Evolutionary conservation across 306 rosid species (phyloP), one percentile per base, ranked within the genome.

Genomic region (Casuarina equisetifolia): DNA sequence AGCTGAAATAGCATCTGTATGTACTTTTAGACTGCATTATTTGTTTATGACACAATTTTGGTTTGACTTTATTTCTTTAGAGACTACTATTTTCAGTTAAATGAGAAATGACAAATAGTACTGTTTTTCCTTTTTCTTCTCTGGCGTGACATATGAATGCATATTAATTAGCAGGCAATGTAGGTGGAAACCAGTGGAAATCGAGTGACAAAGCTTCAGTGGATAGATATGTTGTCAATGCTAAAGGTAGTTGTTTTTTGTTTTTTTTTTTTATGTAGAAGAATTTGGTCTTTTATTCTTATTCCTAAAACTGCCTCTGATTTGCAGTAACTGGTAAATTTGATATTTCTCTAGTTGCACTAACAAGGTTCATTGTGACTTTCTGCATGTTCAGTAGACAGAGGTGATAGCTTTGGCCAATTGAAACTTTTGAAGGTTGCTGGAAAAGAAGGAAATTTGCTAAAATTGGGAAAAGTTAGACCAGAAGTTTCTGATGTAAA

Each of bases 391-490:
- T 70, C 87, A 90, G 96, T 85, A 74, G 90, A 76, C 67, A 78
- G 69, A 77, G 86, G 81, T 57, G 88, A 86, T 62, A 42, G 82
- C 52, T 81, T 86, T 73, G 86, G 87, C 63, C 96, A 88, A 75
- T 83, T 81, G 67, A 88, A 85, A 85, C 67, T 83, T 70, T 76
- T 82, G 46, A 92, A 86, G 89, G 85, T 79, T 80, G 78, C 92
- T 2, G 93, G 83, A 48, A 87, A 90, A 81, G 98, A 93, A 82
- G 86, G 92, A 67, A 88, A 86, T 80, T 75, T 83, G 79, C 89
- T 90, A 64, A 92, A 91, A 85, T 78, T 90, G 75, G 98, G 97
- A 77, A 92, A 85, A 84, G 75, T 87, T 69, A 91, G 84, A 84
- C 69, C 91, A 15, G 93, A 83, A 62, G 82, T 76, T 83, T 69